A percentile compares a stretch with the other conserved stretches of the same genome.
Conservation (phyloP, 1,284 basidiomycete species). For the Rhodotorula sp. region DNA sequence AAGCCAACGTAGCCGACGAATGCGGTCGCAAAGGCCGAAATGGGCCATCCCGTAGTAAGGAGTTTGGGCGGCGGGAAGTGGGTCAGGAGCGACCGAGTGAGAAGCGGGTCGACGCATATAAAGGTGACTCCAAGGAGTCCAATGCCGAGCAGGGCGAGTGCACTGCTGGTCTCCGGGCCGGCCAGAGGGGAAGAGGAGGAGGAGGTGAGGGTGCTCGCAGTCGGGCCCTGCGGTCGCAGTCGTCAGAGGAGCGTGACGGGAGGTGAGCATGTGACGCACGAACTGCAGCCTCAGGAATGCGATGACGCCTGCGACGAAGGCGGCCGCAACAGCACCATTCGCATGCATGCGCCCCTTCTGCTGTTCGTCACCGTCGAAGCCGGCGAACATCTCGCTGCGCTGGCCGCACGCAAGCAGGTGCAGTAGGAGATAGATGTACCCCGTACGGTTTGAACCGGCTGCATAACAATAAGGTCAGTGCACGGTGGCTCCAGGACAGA, state of each 20-base stretch:
- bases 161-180: background rate
- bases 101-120: constrained; percentile 40
- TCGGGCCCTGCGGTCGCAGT: background rate
- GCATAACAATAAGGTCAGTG: background rate
- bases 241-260: background rate
- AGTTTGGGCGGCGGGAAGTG: constrained; percentile 34
- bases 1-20: constrained; percentile 44
- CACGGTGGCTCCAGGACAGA: too few species aligned
- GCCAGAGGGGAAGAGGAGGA: background rate
- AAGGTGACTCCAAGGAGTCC: constrained; percentile 9
- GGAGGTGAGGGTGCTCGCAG: background rate
- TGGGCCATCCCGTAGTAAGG: constrained; percentile 33
- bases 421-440: constrained; percentile 34
- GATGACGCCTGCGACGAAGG: background rate
- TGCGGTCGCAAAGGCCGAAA: constrained; percentile 22
- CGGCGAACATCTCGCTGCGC: constrained; percentile 31
- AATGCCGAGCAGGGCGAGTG: background rate
- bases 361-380: constrained; percentile 17
- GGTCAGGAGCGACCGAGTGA: constrained; percentile 30
- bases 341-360: constrained; percentile 26
- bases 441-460: background rate
- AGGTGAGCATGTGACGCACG: constrained; percentile 5
- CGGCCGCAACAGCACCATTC: constrained; percentile 5
- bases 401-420: constrained; percentile 39
- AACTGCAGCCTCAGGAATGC: constrained; percentile 7